Evolutionary conservation across 768 basidiomycete species (phyloP).

Genomic region (Phaeotremella skinneri): DNA sequence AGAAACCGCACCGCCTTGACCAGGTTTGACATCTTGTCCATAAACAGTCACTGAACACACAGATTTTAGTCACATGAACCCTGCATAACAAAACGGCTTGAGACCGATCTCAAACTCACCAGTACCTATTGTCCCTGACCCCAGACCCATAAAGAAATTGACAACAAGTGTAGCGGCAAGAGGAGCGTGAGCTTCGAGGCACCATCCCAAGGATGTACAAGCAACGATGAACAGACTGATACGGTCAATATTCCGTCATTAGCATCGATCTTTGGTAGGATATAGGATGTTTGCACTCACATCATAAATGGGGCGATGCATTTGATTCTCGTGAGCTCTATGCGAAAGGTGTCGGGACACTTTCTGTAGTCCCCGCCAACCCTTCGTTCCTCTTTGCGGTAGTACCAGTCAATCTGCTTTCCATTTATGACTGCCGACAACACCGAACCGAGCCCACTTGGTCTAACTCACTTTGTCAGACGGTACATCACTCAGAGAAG

Average conservation of each 20-base stretch:
- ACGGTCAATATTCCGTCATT: background rate
- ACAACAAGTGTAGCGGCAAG: slow-evolving; percentile 46
- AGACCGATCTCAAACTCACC: slow-evolving; percentile 11
- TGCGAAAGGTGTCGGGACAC: slow-evolving; percentile 26
- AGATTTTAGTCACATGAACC: background rate
- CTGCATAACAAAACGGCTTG: background rate
- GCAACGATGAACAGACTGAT: slow-evolving; percentile 37
- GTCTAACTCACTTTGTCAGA: slow-evolving; percentile 32
- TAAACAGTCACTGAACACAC: slow-evolving; percentile 35
- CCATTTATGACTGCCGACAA: slow-evolving; percentile 64
- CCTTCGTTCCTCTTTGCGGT: slow-evolving; percentile 53
- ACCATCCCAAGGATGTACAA: slow-evolving; percentile 48
- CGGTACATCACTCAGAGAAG: background rate
- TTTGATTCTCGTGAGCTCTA: slow-evolving; percentile 22
- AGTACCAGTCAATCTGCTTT: slow-evolving; percentile 66
- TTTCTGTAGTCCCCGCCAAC: slow-evolving; percentile 30
- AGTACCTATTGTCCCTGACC: slow-evolving; percentile 29
- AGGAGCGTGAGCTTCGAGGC: slow-evolving; percentile 38
- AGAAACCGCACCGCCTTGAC: slow-evolving; percentile 47
- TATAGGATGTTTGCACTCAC: slow-evolving; percentile 24
- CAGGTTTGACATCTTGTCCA: slow-evolving; percentile 50
- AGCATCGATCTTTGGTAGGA: background rate
- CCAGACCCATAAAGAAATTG: slow-evolving; percentile 49
- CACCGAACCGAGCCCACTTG: slow-evolving; percentile 69
- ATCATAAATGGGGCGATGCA: slow-evolving; percentile 33